phyloP scores from a whole-genome alignment of 768 basidiomycete species.

The Suillus placidus region DNA sequence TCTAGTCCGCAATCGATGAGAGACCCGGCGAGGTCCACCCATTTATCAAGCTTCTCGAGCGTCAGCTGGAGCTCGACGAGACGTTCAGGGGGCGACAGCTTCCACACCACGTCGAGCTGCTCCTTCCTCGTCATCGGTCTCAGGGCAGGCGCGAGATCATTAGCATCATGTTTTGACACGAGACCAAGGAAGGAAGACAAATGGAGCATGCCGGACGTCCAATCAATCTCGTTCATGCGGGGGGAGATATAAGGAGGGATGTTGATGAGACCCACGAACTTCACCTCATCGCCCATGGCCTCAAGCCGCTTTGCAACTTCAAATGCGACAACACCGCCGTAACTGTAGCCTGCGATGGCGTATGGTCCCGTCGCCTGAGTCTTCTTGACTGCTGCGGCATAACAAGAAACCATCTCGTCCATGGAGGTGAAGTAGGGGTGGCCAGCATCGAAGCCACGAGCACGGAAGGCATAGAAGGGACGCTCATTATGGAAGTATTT shows the following conservation, averaged over 20 bases:
- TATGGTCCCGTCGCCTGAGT: constrained; percentile 36
- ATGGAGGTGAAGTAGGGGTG: constrained; percentile 34
- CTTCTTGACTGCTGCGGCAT: constrained; percentile 33
- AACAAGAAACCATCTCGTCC: constrained; percentile 37
- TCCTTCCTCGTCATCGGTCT: constrained; percentile 23
- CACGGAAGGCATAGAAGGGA: constrained; percentile 42
- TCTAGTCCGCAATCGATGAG: constrained; percentile 32
- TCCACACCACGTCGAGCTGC: constrained; percentile 30
- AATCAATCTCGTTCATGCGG: constrained; percentile 44
- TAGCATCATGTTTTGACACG: constrained; percentile 26
- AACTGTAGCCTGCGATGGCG: constrained; percentile 41
- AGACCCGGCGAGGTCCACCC: constrained; percentile 33
- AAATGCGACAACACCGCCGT: constrained; percentile 41
- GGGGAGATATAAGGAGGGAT: constrained; percentile 41
- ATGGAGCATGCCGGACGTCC: constrained; percentile 43
- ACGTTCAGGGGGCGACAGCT: constrained; percentile 32
- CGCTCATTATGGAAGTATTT: constrained; percentile 42
- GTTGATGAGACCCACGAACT: constrained; percentile 39
- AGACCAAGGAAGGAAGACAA: constrained; percentile 45
- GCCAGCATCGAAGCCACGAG: constrained; percentile 40
- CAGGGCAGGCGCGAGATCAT: constrained; percentile 23
- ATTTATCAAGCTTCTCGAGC: constrained; percentile 26
- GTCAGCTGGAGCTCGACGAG: constrained; percentile 33
- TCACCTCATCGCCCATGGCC: constrained; percentile 30
- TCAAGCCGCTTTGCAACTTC: constrained; percentile 38